Percentiles rank a stretch among this genome's conserved stretches.
phyloP scores from a whole-genome alignment of 2,329 filamentous ascomycete genomes.

The Grosmannia huntii region DNA sequence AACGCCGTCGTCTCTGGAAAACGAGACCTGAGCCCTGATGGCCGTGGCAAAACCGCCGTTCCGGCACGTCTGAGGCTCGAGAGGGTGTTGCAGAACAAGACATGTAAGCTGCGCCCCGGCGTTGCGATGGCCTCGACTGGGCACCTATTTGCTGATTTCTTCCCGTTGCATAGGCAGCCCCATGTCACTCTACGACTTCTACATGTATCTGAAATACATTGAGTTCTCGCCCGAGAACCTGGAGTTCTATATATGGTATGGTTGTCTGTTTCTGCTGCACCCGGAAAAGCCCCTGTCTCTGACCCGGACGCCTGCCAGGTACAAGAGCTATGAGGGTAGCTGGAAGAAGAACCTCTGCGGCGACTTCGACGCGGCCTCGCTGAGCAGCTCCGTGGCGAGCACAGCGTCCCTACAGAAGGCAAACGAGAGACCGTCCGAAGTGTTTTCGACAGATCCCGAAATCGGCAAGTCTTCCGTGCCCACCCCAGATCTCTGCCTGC shows the following conservation, averaged over 20 bases:
- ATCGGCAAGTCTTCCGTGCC: conserved; percentile 16
- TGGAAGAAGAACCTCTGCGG: conserved; percentile 9
- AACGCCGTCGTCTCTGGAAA: conserved; percentile 21
- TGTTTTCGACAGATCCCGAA: conserved; percentile 18
- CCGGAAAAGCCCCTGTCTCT: not conserved
- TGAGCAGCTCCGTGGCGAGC: conserved; percentile 16
- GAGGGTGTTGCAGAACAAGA: conserved; percentile 33
- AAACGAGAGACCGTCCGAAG: conserved; percentile 9
- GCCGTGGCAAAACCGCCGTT: conserved; percentile 22
- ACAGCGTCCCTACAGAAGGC: conserved; percentile 15
- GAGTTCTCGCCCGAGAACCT: conserved; percentile 35
- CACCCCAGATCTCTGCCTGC: not conserved
- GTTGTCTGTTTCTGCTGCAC: not conserved
- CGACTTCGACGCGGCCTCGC: conserved; percentile 16
- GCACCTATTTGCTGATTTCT: not conserved
- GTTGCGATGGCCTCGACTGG: not conserved
- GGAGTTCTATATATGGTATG: conserved; percentile 35
- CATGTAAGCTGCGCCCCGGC: conserved; percentile 20
- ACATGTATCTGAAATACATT: conserved; percentile 37
- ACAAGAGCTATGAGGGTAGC: conserved; percentile 28
- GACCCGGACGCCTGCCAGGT: conserved; percentile 19
- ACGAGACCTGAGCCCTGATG: conserved; percentile 24
- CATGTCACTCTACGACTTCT: conserved; percentile 37
- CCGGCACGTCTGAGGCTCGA: conserved; percentile 28
- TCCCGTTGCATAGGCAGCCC: conserved; percentile 24